Conservation (phyloP, 345 rosid species). For the Tarenaya hassleriana region DNA sequence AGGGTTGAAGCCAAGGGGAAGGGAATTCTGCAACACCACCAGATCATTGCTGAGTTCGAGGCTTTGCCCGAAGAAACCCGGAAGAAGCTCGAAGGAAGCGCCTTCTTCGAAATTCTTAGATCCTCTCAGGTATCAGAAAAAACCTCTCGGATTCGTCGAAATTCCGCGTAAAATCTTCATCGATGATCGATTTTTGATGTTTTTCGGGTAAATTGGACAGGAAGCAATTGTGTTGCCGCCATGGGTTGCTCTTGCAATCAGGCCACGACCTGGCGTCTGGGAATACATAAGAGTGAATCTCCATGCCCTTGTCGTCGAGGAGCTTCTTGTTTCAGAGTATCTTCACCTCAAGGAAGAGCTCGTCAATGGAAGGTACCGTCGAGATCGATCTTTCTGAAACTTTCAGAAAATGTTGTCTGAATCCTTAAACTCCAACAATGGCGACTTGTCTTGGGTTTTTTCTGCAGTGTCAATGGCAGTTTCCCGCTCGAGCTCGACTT, state of each 20-base stretch:
- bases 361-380: slow-evolving; percentile 87
- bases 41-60: slow-evolving; percentile 69
- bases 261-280: slow-evolving; percentile 98
- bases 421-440: neutral
- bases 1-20: slow-evolving; percentile 75
- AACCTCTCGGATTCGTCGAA: too few relatives aligned
- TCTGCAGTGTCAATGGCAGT: slow-evolving; percentile 61
- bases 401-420: neutral
- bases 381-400: neutral
- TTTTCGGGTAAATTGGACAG: slow-evolving; percentile 22
- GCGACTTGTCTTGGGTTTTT: too few relatives aligned
- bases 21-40: slow-evolving; percentile 77
- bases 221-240: slow-evolving; percentile 91
- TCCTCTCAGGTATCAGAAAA: slow-evolving; percentile 56
- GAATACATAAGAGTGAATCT: slow-evolving; percentile 74
- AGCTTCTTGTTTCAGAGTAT: slow-evolving; percentile 65
- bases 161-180: neutral
- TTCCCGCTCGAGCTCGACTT: slow-evolving; percentile 91
- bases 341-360: slow-evolving; percentile 96
- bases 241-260: slow-evolving; percentile 86
- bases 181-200: slow-evolving; percentile 3
- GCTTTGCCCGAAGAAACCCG: slow-evolving; percentile 53
- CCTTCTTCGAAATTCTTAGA: slow-evolving; percentile 63
- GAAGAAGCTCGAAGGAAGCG: slow-evolving; percentile 51
- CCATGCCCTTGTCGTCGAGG: slow-evolving; percentile 80